Conservation (phyloP, 139 green algal genomes). For the Chloropicon primus region DNA sequence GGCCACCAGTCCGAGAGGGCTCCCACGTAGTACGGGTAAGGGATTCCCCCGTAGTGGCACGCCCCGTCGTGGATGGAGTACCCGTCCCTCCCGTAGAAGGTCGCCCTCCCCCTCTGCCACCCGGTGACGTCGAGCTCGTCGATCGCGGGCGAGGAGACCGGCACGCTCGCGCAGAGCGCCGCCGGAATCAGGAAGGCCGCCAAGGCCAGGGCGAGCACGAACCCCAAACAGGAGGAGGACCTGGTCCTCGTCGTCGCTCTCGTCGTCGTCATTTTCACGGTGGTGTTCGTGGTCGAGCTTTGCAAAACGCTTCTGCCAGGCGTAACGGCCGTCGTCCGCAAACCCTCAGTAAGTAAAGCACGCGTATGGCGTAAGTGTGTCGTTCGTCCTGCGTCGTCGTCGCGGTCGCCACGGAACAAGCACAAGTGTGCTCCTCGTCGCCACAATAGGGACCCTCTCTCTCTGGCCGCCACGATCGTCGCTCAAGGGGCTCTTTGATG, state of each 20-base stretch:
- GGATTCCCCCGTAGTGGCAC: background rate
- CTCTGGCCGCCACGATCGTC: too few species aligned
- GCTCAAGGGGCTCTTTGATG: too few species aligned
- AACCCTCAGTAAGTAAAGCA: too few species aligned
- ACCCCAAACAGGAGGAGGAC: too few species aligned
- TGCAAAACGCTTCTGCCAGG: too few species aligned
- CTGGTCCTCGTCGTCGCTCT: background rate
- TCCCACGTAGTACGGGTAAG: background rate
- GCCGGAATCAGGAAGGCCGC: background rate
- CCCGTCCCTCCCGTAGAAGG: background rate
- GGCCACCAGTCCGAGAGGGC: background rate
- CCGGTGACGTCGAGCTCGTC: background rate
- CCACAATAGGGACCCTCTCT: too few species aligned
- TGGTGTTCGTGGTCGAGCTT: background rate
- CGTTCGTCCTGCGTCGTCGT: too few species aligned
- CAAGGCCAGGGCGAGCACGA: too few species aligned
- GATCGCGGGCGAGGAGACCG: background rate
- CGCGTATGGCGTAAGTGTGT: too few species aligned
- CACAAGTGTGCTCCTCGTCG: too few species aligned
- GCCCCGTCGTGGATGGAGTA: background rate
- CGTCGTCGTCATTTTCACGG: background rate
- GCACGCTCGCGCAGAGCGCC: background rate
- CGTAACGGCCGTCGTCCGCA: too few species aligned
- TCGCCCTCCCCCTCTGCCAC: background rate
- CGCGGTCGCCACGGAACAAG: too few species aligned